Evolutionary conservation across 345 rosid genomes (phyloP).

Genomic region (Syzygium aromaticum): DNA sequence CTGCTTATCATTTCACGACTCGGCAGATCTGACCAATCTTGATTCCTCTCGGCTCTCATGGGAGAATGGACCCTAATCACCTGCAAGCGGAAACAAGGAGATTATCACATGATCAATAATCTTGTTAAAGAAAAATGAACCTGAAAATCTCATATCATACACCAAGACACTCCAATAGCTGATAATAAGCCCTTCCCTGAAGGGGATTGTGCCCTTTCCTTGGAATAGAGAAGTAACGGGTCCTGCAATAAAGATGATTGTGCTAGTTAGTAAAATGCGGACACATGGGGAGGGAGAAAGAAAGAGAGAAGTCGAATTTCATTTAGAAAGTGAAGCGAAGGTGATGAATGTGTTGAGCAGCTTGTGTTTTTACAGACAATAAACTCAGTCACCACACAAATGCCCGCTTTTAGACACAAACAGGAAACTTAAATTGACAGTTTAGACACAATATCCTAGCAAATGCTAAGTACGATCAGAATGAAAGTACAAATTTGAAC

Average conservation of each 20-base stretch:
- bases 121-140: not conserved
- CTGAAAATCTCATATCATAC: constrained; percentile 26
- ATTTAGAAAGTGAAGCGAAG: not conserved
- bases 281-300: not conserved
- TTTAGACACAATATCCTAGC: not conserved
- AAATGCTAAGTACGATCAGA: not conserved
- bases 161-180: constrained; percentile 94
- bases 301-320: not conserved
- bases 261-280: not conserved
- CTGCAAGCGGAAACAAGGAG: constrained; percentile 18
- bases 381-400: not conserved
- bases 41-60: constrained; percentile 67
- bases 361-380: not conserved
- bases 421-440: not conserved
- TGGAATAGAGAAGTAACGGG: constrained; percentile 88
- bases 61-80: constrained; percentile 95
- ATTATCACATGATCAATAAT: not conserved
- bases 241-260: constrained; percentile 33
- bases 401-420: not conserved
- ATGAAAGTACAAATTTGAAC: not conserved
- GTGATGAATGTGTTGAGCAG: not conserved
- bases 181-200: constrained; percentile 97
- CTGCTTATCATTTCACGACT: constrained; percentile 61
- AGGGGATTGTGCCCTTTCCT: constrained; percentile 98
- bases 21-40: constrained; percentile 85